phyloP scores from a whole-genome alignment of 176 grass and related monocot species.

The Thinopyrum elongatum region DNA sequence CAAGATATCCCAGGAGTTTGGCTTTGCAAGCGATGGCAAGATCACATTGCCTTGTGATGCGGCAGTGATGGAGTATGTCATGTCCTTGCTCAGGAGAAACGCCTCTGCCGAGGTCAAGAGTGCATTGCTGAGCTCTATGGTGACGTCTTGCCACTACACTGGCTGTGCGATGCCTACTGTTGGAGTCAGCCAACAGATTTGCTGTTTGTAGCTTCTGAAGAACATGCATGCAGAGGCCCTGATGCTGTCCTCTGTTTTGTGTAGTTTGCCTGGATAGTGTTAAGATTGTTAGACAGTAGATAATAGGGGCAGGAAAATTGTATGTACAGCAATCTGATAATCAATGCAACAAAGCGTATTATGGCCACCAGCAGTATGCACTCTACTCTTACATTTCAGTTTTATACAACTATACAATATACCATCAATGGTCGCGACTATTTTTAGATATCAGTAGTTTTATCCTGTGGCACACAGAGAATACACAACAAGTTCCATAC shows the following conservation, averaged over 20 bases:
- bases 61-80: constrained; percentile 44
- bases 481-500: not conserved
- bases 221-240: not conserved
- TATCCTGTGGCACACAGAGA: no score
- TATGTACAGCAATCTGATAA: not conserved
- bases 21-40: constrained; percentile 15
- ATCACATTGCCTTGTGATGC: constrained; percentile 61
- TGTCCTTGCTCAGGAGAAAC: constrained; percentile 44
- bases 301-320: not conserved
- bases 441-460: no score
- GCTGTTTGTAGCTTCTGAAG: constrained; percentile 20
- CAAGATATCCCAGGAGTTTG: constrained; percentile 46
- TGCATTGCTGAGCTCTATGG: constrained; percentile 42
- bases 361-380: not conserved
- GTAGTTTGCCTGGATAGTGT: not conserved
- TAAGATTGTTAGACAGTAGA: not conserved
- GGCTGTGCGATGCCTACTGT: not conserved
- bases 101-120: constrained; percentile 44
- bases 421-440: no score
- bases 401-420: no score
- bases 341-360: not conserved
- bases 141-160: not conserved
- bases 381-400: no score
- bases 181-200: constrained; percentile 1
- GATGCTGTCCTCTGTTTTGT: not conserved